Conservation (phyloP, 495 filamentous ascomycete genomes). For the Hyphodiscus hymeniophilus region DNA sequence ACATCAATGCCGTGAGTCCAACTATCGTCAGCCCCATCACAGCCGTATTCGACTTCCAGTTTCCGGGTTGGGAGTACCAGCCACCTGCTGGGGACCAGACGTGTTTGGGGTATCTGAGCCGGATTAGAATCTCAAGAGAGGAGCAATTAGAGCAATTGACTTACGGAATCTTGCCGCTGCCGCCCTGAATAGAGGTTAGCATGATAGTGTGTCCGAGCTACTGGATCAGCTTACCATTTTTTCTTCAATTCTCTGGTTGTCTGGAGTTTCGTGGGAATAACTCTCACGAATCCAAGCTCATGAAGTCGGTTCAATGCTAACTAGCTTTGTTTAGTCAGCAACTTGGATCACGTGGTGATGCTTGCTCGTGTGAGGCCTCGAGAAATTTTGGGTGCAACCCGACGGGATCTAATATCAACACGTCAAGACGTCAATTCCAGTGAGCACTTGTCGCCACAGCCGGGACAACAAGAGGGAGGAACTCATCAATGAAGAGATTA, state of each 20-base stretch:
- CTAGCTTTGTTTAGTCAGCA: slow-evolving; percentile 4
- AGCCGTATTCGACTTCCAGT: slow-evolving; percentile 95
- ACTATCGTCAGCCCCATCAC: slow-evolving; percentile 64
- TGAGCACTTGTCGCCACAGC: slow-evolving; percentile 15
- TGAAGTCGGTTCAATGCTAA: background rate
- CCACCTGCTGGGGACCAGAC: slow-evolving; percentile 98
- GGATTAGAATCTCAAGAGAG: slow-evolving; percentile 7
- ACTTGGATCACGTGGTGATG: slow-evolving; percentile 2
- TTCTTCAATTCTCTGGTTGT: slow-evolving; percentile 23
- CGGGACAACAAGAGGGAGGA: slow-evolving; percentile 68
- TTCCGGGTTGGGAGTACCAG: slow-evolving; percentile 89
- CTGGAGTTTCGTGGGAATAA: slow-evolving; percentile 10
- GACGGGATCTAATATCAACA: slow-evolving; percentile 18
- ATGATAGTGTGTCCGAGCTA: slow-evolving; percentile 1
- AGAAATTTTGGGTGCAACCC: slow-evolving; percentile 19
- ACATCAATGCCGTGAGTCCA: slow-evolving; percentile 65
- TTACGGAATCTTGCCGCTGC: slow-evolving; percentile 86
- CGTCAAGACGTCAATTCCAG: slow-evolving; percentile 21
- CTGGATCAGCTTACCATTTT: slow-evolving; percentile 28
- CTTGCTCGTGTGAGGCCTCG: no score
- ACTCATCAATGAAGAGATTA: slow-evolving; percentile 56
- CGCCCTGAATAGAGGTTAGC: slow-evolving; percentile 47
- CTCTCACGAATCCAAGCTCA: no score
- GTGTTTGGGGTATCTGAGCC: slow-evolving; percentile 86
- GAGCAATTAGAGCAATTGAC: slow-evolving; percentile 25